Base-by-base conservation (phyloP, 805 yeast species). In the Yarrowia osloensis region DNA sequence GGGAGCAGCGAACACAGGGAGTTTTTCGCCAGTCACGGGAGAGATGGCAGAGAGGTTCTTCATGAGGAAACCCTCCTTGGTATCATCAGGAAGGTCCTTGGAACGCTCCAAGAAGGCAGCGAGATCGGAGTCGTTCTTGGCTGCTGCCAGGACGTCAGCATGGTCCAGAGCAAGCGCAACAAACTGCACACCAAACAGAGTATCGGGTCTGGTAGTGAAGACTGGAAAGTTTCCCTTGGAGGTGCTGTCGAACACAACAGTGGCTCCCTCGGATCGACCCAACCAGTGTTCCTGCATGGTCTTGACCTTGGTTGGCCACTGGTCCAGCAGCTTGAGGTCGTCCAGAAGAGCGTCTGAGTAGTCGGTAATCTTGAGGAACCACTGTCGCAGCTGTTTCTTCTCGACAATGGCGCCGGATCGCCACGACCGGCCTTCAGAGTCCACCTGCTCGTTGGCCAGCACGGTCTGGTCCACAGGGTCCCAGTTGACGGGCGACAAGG, bases 391-490 rank as follows among this genome's bases (percentile, higher is more conserved):
- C 65, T 85, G 78, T 69, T 81, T 83, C 77, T 91, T 91, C 76
- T 95, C 98, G 0, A 94, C 99, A 17, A 87, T 68, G 0, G 98
- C 99, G 4, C 99, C 99, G 2, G 97, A 91, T 76, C 99, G 84
- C 99, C 99, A 95, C 0, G 98, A 91, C 67, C 87, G 81, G 0
- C 99, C 99, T 52, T 90, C 84, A 1, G 88, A 76, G 76, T 95
- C 99, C 2, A 95, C 98, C 77, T 95, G 99, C 77, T 95, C 99
- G 75, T 89, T 95, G 2, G 99, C 99, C 68, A 95, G 80, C 1
- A 95, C 99, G 0, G 99, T 95, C 70, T 88, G 85, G 73, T 95
- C 99, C 0, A 95, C 85, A 0, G 99, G 99, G 77, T 95, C 99
- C 99, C 99, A 95, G 74, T 95, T 95, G 68, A 95, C 95, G 71